Evolutionary conservation across 1,284 basidiomycete species (phyloP), one percentile per base, ranked within the genome.

Genomic region (Puccinia brachypodii): DNA sequence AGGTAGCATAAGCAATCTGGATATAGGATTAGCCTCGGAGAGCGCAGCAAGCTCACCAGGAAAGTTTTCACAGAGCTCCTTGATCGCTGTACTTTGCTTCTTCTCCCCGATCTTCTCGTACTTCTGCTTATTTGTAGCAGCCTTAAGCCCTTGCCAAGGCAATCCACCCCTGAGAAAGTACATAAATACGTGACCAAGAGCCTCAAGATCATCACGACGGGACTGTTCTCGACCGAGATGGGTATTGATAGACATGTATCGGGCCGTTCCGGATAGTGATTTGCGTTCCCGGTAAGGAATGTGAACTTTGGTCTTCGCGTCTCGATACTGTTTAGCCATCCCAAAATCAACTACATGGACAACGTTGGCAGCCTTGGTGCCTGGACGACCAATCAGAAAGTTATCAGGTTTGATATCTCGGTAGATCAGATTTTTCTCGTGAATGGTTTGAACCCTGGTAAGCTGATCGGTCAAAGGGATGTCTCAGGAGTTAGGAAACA

Each of bases 101-200:
- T 98, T 98, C 89, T 98, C 95, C 83, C 95, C 95, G 86, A 98
- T 98, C 89, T 96, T 97, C 89, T 98, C 95, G 88, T 97, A 98
- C 89, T 97, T 97, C 88, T 96, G 94, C 89, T 97, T 97, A 89
- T 97, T 96, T 82, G 94, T 97, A 28, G 94, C 94, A 56, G 94
- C 95, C 88, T 96, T 97, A 84, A 98, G 91, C 76, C 95, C 95
- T 87, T 98, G 95, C 95, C 95, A 98, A 38, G 95, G 95, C 72
- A 97, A 87, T 83, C 94, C 87, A 44, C 95, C 95, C 77, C 95
- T 91, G 72, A 97, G 88, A 88, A 98, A 97, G 89, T 98, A 98
- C 92, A 98, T 95, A 88, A 98, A 97, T 84, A 98, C 95, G 88
- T 98, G 95, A 6, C 95, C 95, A 7, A 98, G 90, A 2, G 95